These are phyloP conservation scores for Croton laevigatus DNA, from an alignment of 441 rosid species.

Conservation along the genomic window DNA sequence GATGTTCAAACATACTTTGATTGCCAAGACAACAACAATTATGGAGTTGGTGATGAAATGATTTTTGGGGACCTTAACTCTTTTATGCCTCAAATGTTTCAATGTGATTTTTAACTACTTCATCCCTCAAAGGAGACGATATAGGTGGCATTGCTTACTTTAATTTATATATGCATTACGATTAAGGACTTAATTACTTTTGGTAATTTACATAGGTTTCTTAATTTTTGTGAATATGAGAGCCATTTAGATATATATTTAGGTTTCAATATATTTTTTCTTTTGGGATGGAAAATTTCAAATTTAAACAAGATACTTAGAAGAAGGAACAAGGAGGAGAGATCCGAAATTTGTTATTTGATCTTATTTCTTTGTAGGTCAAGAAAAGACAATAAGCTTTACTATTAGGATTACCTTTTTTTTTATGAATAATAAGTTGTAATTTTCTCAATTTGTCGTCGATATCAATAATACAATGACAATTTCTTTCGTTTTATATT, in stretches of 20 bases:
- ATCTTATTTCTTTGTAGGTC: constrained; percentile 19
- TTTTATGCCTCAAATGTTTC: constrained; percentile 46
- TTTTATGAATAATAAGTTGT: constrained; percentile 21
- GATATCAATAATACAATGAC: not conserved
- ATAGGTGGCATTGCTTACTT: constrained; percentile 1
- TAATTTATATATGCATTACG: not conserved
- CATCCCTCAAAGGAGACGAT: not conserved
- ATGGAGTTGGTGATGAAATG: constrained; percentile 37
- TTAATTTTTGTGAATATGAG: constrained; percentile 20
- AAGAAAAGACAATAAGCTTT: constrained; percentile 3
- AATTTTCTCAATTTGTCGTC: not conserved
- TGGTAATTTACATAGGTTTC: not conserved
- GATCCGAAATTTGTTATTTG: constrained; percentile 12
- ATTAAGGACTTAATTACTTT: not conserved
- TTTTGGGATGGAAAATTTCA: not conserved
- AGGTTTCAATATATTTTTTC: not conserved
- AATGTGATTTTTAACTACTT: constrained; percentile 37
- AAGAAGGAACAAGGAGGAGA: no score
- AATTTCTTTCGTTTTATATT: not conserved
- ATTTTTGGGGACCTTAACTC: constrained; percentile 54
- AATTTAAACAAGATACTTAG: not conserved
- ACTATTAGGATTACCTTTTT: not conserved
- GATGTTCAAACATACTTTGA: constrained; percentile 68
- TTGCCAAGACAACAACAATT: constrained; percentile 49
- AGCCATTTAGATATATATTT: not conserved